Evolutionary conservation across 2,329 filamentous ascomycete species (phyloP), one percentile per base, ranked within the genome.

Genomic region (Sporothrix schenckii): DNA sequence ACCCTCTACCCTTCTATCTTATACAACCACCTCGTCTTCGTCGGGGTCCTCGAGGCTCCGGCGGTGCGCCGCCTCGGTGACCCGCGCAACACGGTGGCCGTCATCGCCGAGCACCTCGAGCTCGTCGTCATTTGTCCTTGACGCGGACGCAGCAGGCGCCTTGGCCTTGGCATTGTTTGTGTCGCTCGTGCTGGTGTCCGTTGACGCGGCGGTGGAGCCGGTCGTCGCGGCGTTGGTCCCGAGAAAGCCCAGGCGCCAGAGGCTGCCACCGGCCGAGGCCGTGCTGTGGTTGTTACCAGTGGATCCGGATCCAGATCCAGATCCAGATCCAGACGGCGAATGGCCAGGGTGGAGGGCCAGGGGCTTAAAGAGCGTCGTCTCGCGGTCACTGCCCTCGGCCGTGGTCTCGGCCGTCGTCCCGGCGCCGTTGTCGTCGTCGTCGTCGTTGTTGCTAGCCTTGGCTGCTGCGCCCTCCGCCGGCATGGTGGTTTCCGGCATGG

Each of bases 31-130:
- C 72, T 84, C 83, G 14, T 85, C 84, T 50, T 85, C 86, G 70
- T 88, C 86, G 7, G 85, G 83, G 69, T 88, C 86, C 77, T 88
- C 86, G 66, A 88, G 86, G 76, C 85, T 88, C 49, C 85, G 88
- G 74, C 86, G 79, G 69, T 83, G 79, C 74, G 81, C 81, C 2
- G 86, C 86, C 76, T 87, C 85, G 6, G 86, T 80, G 0, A 85
- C 83, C 7, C 80, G 77, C 72, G 80, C 79, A 19, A 84, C 81
- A 72, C 77, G 80, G 71, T 81, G 78, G 52, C 81, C 81, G 67
- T 84, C 80, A 19, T 84, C 82, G 10, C 77, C 76, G 11, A 79
- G 67, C 3, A 79, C 74, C 2, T 77, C 75, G 7, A 76, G 73
- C 24, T 75, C 75, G 5, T 72, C 73, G 70, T 77, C 75, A 5